Conservation (phyloP, 2,329 filamentous ascomycete species). For the Blastomyces emzantsi region DNA sequence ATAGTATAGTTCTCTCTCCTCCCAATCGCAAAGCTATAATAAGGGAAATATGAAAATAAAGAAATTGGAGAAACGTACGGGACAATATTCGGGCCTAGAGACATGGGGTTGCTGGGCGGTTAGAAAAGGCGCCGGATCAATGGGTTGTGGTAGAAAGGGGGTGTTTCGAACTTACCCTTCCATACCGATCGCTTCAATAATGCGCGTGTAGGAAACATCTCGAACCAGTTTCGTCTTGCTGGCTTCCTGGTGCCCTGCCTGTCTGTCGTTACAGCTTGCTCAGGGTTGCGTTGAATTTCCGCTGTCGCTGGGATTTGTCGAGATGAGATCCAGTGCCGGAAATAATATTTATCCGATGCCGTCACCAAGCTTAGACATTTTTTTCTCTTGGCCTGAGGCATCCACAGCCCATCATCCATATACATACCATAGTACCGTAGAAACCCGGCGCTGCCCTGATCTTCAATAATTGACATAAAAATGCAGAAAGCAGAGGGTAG, state of each 20-base stretch:
- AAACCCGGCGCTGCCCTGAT: no score
- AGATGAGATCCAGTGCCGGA: no score
- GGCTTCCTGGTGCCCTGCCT: not conserved
- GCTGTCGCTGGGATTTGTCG: no score
- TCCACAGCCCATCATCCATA: no score
- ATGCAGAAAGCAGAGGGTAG: no score
- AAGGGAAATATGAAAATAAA: not conserved
- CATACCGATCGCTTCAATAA: slow-evolving; percentile 71
- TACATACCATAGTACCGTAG: no score
- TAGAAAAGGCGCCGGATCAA: slow-evolving; percentile 15
- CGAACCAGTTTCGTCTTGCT: slow-evolving; percentile 16
- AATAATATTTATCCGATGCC: no score
- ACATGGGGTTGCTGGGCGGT: slow-evolving; percentile 1
- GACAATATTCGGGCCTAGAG: slow-evolving; percentile 58
- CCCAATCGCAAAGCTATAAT: not conserved
- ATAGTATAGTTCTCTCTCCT: not conserved
- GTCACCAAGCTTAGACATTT: no score
- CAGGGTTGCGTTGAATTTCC: no score
- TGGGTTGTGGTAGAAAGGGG: not conserved
- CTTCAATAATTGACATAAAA: no score
- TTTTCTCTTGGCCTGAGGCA: no score
- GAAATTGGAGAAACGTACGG: slow-evolving; percentile 46
- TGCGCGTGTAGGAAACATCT: slow-evolving; percentile 60
- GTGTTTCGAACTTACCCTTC: slow-evolving; percentile 56
- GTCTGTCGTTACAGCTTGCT: not conserved